Evolutionary conservation across 2,329 filamentous ascomycete genomes (phyloP).

Genomic region (Fusarium humuli): DNA sequence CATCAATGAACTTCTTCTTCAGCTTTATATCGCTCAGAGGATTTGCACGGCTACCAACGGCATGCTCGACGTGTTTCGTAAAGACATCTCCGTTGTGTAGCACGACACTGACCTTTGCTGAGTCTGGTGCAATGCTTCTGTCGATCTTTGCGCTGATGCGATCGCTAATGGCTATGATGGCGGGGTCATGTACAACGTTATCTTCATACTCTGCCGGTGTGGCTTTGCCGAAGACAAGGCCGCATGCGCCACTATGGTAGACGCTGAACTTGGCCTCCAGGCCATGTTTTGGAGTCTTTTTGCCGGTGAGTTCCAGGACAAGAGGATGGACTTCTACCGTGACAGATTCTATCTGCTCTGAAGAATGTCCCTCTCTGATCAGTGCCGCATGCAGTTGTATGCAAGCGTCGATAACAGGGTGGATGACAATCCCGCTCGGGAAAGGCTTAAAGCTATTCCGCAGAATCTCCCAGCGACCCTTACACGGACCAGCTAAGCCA

Average conservation of each 20-base stretch:
- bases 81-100: not conserved
- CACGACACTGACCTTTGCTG: not conserved
- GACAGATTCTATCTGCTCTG: not conserved
- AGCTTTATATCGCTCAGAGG: not conserved
- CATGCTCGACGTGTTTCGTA: not conserved
- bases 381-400: not conserved
- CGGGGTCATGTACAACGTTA: not conserved
- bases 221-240: not conserved
- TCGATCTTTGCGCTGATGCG: not conserved
- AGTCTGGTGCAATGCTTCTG: not conserved
- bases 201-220: slow-evolving; percentile 2
- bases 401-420: not conserved
- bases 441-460: slow-evolving; percentile 13
- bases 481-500: not conserved
- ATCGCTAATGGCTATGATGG: not conserved
- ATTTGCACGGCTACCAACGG: not conserved
- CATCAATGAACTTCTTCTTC: not conserved
- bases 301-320: not conserved
- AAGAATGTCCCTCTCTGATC: accelerated
- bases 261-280: slow-evolving; percentile 15
- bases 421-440: not conserved
- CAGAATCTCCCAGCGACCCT: not conserved
- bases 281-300: not conserved
- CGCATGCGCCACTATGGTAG: slow-evolving; percentile 7
- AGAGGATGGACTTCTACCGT: not conserved